Base-by-base conservation (phyloP, 2,329 filamentous ascomycete species). In the Rutstroemia sp. region DNA sequence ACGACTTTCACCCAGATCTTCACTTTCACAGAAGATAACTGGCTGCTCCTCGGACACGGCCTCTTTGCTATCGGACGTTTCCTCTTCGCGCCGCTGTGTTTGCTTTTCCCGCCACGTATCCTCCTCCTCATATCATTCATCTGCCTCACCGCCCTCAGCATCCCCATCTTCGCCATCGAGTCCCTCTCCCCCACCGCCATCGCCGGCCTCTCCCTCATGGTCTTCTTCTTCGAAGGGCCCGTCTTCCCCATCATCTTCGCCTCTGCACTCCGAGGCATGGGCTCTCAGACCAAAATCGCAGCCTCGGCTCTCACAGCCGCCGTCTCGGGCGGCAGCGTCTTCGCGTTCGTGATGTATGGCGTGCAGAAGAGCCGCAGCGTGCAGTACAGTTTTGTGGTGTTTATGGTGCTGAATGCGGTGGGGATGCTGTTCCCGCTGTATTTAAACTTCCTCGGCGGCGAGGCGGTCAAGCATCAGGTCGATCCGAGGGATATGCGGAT, bases 191-290 rank as follows among this genome's bases (percentile, higher is more conserved):
- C 82, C 1, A 37, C 38, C 60, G 62, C 79, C 0, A 69, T 83
- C 23, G 72, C 75, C 23, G 75, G 82, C n/a, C 85, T 89, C 61
- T 73, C 88, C 2, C 76, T 85, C 41, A 65, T 92, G 27, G 87
- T 88, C 61, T 85, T 90, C 62, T 90, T 95, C 71, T 90, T 88
- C 66, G 89, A 92, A 70, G 88, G 86, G 0, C 89, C 90, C 52
- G 82, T 90, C 63, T 95, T 89, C 77, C 90, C 91, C 0, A 83
- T 92, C 1, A 85, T 94, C 58, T 90, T 91, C 63, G 84, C 88
- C 3, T 79, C 94, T 12, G 88, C 87, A 3, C 84, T 95, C 58
- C 82, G 89, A 2, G 90, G 90, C 0, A 81, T 95, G 50, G 90
- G 90, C 0, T 79, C 81, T n/a, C 80, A 89, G 62, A 91, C 87